A percentile compares a stretch with the other conserved stretches of the same genome.
phyloP scores from a whole-genome alignment of 768 basidiomycete species.

The Termitomyces eurrhizus region DNA sequence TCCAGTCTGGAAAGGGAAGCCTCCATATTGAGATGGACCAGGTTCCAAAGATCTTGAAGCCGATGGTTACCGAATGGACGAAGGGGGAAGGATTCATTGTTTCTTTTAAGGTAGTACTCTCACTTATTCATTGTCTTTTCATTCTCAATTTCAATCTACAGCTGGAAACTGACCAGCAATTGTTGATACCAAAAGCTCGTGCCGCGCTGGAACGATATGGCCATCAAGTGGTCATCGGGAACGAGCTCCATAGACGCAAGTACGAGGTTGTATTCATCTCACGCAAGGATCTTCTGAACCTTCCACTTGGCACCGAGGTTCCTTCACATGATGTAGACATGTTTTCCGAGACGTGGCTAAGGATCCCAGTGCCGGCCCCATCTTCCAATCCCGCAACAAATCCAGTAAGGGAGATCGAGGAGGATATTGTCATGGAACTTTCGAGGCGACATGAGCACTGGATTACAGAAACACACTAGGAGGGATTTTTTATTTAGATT shows the following conservation, averaged over 20 bases:
- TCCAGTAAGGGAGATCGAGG: constrained; percentile 81
- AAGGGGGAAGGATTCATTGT: constrained; percentile 81
- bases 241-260: constrained; percentile 90
- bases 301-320: constrained; percentile 13
- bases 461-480: constrained; percentile 35
- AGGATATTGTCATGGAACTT: constrained; percentile 79
- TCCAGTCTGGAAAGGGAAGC: constrained; percentile 94
- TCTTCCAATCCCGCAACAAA: constrained; percentile 28
- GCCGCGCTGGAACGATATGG: constrained; percentile 90
- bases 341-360: constrained; percentile 61
- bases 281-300: constrained; percentile 28
- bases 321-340: constrained; percentile 9
- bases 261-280: constrained; percentile 91
- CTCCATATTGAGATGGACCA: constrained; percentile 98
- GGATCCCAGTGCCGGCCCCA: constrained; percentile 43
- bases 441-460: constrained; percentile 71
- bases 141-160: constrained; percentile 25
- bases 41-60: constrained; percentile 93
- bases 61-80: constrained; percentile 93
- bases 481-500: background rate
- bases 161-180: constrained; percentile 86
- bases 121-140: background rate
- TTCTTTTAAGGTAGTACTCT: constrained; percentile 81
- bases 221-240: constrained; percentile 96
- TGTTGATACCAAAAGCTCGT: constrained; percentile 89